phyloP scores from a whole-genome alignment of 1,284 basidiomycete species.

The Tilletia caries region DNA sequence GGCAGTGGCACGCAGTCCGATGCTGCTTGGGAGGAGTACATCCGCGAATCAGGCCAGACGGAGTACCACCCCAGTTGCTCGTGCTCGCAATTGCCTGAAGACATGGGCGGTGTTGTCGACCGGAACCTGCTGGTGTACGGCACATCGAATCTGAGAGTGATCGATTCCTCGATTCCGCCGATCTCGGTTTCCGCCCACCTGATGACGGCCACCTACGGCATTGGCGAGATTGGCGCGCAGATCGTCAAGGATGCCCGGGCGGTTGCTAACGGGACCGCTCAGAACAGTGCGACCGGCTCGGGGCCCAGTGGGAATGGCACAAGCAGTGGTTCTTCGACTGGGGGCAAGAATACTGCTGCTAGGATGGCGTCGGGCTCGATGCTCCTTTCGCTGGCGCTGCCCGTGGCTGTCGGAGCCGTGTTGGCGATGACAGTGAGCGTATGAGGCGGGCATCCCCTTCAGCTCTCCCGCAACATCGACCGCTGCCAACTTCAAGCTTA shows the following conservation, averaged over 20 bases:
- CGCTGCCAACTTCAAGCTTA: too few relatives aligned
- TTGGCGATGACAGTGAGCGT: too few relatives aligned
- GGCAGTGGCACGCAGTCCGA: constrained; percentile 24
- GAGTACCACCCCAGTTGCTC: constrained; percentile 61
- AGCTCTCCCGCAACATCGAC: too few relatives aligned
- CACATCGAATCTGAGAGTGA: constrained; percentile 62
- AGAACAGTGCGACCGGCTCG: not conserved
- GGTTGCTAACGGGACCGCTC: not conserved
- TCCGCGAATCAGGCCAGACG: constrained; percentile 42
- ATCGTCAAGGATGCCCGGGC: constrained; percentile 22
- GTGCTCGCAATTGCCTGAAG: constrained; percentile 65
- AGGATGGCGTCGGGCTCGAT: not conserved
- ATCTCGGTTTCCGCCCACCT: constrained; percentile 55
- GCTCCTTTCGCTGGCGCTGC: not conserved
- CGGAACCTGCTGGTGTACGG: constrained; percentile 66
- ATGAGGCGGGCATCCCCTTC: not conserved
- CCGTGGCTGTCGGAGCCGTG: not conserved
- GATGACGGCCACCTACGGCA: constrained; percentile 65
- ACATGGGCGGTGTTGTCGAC: constrained; percentile 67
- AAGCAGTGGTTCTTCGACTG: too few relatives aligned
- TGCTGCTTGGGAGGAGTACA: constrained; percentile 34
- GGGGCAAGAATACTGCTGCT: too few relatives aligned
- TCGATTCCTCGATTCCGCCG: constrained; percentile 55
- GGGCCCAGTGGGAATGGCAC: not conserved
- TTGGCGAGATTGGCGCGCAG: constrained; percentile 45